Percentiles rank a stretch among this genome's conserved stretches.
Conservation (phyloP, 495 filamentous ascomycete genomes). For the Xylaria intraflava region DNA sequence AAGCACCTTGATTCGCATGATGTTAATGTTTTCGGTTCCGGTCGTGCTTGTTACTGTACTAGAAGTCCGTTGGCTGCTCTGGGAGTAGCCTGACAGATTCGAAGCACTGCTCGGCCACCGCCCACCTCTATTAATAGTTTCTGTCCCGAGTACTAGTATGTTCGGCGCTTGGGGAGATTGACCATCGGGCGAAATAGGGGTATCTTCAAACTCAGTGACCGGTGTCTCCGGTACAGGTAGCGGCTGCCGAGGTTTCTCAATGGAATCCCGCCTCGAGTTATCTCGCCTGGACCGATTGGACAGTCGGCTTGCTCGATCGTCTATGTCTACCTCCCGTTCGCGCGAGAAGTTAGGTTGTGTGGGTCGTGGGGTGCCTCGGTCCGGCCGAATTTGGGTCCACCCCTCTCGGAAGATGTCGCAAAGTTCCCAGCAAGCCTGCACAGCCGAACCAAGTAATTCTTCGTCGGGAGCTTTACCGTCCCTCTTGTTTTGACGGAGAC, state of each 20-base stretch:
- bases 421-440: slow-evolving; percentile 92
- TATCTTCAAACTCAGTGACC: slow-evolving; percentile 89
- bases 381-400: slow-evolving; percentile 83
- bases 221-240: slow-evolving; percentile 68
- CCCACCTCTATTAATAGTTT: slow-evolving; percentile 35
- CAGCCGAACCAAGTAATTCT: slow-evolving; percentile 75
- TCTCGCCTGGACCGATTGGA: slow-evolving; percentile 42
- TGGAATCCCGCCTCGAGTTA: slow-evolving; percentile 34
- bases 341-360: slow-evolving; percentile 60
- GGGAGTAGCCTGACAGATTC: slow-evolving; percentile 65
- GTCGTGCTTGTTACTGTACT: slow-evolving; percentile 69
- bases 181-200: slow-evolving; percentile 64
- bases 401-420: slow-evolving; percentile 91
- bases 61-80: slow-evolving; percentile 61
- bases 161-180: slow-evolving; percentile 68
- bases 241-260: slow-evolving; percentile 22
- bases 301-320: slow-evolving; percentile 25
- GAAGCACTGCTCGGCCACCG: slow-evolving; percentile 73
- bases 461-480: slow-evolving; percentile 70
- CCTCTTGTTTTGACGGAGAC: slow-evolving; percentile 72
- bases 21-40: slow-evolving; percentile 61
- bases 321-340: slow-evolving; percentile 15
- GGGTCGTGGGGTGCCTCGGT: slow-evolving; percentile 78
- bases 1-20: slow-evolving; percentile 65
- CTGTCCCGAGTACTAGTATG: slow-evolving; percentile 75